Evolutionary conservation across 352 stramenopile species (phyloP), one percentile per base, ranked within the genome.

Genomic region (Pythium coloratum): DNA sequence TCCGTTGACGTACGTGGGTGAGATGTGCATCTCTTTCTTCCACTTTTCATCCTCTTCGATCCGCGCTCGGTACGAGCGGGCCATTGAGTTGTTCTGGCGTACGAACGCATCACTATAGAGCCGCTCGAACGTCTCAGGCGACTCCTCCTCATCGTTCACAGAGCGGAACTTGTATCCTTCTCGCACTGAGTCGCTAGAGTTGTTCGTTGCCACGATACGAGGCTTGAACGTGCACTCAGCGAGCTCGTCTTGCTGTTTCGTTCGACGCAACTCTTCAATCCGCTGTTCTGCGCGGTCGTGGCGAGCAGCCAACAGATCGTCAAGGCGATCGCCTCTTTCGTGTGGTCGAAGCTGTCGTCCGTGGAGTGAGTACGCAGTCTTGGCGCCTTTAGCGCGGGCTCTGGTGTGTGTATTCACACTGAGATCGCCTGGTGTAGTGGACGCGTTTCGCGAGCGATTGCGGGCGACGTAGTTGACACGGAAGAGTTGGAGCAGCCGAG

Each of bases 201-300:
- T 36, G 13, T 40, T 59, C 8, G 4, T 0, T 6, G 28, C 24
- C 1, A 40, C 62, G 14, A 86, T 77, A 0, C 30, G 62, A 20
- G 81, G 81, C 24, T 77, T 76, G 64, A 89, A 89, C 6, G 81
- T 90, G 54, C 81, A 90, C 30, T 84, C 70, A 16, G 76, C 71
- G 5, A 88, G 33, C 38, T 88, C 81, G 16, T 74, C 42, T 10
- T 75, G 46, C 20, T 74, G 50, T 60, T 88, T 80, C 5, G 38
- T 62, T n/a, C 70, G 64, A 0, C 76, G 77, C 59, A 90, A 51
- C 55, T 74, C 61, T 6, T 65, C 55, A 2, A 90, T 28, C n/a
- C 69, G 54, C 20, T 62, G 34, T 20, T 71, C 53, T 3, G 73
- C 20, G 0, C 59, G 36, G 9, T 42, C 67, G 42, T 84, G 64